Evolutionary conservation across 2,329 filamentous ascomycete species (phyloP).

Genomic region (Cladobotryum protrusum): DNA sequence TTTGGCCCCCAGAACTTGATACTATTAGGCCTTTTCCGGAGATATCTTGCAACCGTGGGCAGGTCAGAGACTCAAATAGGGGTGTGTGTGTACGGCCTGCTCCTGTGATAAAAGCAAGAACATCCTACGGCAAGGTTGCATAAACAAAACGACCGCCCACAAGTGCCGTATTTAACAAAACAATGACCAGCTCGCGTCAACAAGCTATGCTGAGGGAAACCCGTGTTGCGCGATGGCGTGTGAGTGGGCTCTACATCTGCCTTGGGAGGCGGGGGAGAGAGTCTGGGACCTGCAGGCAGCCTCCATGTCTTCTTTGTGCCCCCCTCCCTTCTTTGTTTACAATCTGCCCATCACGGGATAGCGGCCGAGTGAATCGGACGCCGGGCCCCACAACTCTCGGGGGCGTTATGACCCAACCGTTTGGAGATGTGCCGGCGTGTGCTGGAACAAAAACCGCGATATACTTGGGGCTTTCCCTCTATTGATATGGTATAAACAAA

Average conservation of each 20-base stretch:
- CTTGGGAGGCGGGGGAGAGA: neutral
- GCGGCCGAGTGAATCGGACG: constrained; percentile 19
- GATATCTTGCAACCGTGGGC: neutral
- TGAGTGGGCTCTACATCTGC: constrained; percentile 1
- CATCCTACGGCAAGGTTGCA: no score
- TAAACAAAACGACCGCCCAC: no score
- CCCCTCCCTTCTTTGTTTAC: constrained; percentile 35
- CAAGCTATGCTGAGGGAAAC: no score
- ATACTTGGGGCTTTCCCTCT: neutral
- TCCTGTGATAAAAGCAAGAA: neutral
- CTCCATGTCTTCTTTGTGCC: no score
- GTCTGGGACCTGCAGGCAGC: neutral
- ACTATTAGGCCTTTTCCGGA: neutral
- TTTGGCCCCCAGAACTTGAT: neutral
- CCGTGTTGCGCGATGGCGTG: no score
- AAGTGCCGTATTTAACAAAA: no score
- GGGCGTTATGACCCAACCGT: constrained; percentile 21
- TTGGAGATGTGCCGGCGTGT: constrained; percentile 8
- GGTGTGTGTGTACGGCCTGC: neutral
- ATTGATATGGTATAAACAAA: no score
- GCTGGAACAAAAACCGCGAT: neutral
- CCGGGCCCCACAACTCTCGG: constrained; percentile 19
- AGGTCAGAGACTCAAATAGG: no score
- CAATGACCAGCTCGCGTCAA: no score
- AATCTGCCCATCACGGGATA: constrained; percentile 35